Evolutionary conservation across 768 basidiomycete species (phyloP), one percentile per base, ranked within the genome.

Genomic region (Macrolepiota fuliginosa): DNA sequence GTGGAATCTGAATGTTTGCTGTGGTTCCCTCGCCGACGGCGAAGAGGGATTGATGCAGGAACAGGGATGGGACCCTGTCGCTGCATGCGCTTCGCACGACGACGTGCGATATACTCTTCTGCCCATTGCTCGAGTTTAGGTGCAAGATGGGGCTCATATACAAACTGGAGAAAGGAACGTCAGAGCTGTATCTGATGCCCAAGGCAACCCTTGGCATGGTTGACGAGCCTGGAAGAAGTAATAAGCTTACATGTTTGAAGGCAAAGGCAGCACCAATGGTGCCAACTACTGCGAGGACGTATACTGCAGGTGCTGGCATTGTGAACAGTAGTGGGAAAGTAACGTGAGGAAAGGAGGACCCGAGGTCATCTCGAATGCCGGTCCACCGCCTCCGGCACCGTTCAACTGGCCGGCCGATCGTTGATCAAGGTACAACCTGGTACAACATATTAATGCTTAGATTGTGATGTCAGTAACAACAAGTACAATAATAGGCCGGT

Each of bases 131-230:
- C 87, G 29, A 90, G 49, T 46, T 75, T 78, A 0, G 87, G 88
- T 19, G 86, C 86, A 61, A 90, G 79, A 62, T 88, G 87, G 10
- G 88, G 88, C 63, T 87, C 87, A 61, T 88, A 89, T 29, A 90
- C 81, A 58, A 85, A 84, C 88, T 90, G 61, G 22, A 56, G 62
- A 61, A 58, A 37, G 45, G 54, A 22, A 45, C 32, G 25, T 42
- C 52, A 61, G 67, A 62, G 68, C 68, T 58, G 65, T 69, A 47
- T 57, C 65, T 67, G 25, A 9, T 52, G 56, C 7, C 62, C 50
- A 66, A 64, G 50, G 63, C 22, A 27, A 56, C 58, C 45, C 24
- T 46, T 22, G 25, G 29, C 52, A 35, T n/a, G 9, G 42, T 45
- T 36, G 46, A 39, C 50, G 24, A 59, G 40, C 25, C 50, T 55